Conservation (phyloP, 2,329 filamentous ascomycete species). For the Nigrospora sphaerica region DNA sequence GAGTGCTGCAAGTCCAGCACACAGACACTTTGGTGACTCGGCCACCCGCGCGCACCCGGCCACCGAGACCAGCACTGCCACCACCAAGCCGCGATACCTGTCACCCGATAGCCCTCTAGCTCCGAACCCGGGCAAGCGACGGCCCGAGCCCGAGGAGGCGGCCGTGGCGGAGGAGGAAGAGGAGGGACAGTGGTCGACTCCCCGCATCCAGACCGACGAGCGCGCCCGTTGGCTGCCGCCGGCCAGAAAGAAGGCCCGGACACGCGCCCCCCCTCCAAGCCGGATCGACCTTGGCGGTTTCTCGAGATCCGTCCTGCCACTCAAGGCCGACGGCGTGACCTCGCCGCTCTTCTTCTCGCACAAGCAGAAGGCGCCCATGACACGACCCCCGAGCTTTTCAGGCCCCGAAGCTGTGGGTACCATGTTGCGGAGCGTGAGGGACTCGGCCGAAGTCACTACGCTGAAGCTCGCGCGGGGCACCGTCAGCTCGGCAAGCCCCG, state of each 20-base stretch:
- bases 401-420: slow-evolving; percentile 34
- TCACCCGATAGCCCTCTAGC: too few species aligned
- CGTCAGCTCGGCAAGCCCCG: slow-evolving; percentile 38
- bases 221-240: slow-evolving; percentile 7
- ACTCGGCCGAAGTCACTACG: slow-evolving; percentile 45
- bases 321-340: slow-evolving; percentile 28
- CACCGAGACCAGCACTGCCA: too few species aligned
- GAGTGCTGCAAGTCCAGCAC: slow-evolving; percentile 12
- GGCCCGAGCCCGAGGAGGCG: slow-evolving; percentile 9
- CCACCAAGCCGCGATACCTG: background rate
- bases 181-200: background rate
- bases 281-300: slow-evolving; percentile 34
- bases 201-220: background rate
- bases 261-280: slow-evolving; percentile 36
- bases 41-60: too few species aligned
- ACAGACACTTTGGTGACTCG: background rate
- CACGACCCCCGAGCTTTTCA: slow-evolving; percentile 29
- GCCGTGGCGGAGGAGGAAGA: background rate
- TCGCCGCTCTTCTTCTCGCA: slow-evolving; percentile 49
- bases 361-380: slow-evolving; percentile 26
- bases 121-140: too few species aligned
- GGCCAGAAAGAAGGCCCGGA: slow-evolving; percentile 37
- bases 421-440: slow-evolving; percentile 39
- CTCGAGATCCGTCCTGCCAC: slow-evolving; percentile 14
- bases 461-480: slow-evolving; percentile 48